These are phyloP conservation scores for Porcisia deanei DNA, from an alignment of 208 protist species.

Conservation along the genomic window DNA sequence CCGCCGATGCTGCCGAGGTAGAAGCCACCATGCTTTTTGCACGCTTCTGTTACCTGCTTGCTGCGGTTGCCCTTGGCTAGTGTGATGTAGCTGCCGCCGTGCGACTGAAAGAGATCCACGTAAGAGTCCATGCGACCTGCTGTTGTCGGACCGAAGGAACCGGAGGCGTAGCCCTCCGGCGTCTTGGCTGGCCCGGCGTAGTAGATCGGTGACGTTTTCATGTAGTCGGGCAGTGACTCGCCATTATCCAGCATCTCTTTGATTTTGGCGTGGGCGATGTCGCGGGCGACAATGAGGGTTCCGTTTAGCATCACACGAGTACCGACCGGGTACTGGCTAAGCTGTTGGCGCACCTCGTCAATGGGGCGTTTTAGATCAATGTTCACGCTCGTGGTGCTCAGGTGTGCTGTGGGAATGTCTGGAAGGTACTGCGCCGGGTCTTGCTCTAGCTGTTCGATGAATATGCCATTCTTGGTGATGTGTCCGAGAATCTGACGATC, in stretches of 20 bases:
- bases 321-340: conserved; percentile 86
- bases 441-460: conserved; percentile 93
- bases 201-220: conserved; percentile 96
- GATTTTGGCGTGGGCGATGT: conserved; percentile 97
- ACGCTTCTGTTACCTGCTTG: conserved; percentile 92
- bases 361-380: conserved; percentile 93
- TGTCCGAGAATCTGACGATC: conserved; percentile 96
- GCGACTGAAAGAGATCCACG: conserved; percentile 93
- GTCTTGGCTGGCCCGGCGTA: conserved; percentile 97
- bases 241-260: conserved; percentile 88
- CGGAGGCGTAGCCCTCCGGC: conserved; percentile 89
- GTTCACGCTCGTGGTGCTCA: conserved; percentile 59
- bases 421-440: conserved; percentile 94
- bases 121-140: conserved; percentile 97
- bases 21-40: conserved; percentile 96
- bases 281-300: conserved; percentile 96
- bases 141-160: conserved; percentile 98
- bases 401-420: conserved; percentile 45
- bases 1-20: conserved; percentile 98
- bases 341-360: conserved; percentile 73
- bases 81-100: conserved; percentile 92
- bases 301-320: conserved; percentile 94
- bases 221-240: conserved; percentile 90
- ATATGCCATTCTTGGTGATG: conserved; percentile 94
- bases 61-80: conserved; percentile 97